Conservation (phyloP, 2,329 filamentous ascomycete genomes). For the Dendryphion nanum region DNA sequence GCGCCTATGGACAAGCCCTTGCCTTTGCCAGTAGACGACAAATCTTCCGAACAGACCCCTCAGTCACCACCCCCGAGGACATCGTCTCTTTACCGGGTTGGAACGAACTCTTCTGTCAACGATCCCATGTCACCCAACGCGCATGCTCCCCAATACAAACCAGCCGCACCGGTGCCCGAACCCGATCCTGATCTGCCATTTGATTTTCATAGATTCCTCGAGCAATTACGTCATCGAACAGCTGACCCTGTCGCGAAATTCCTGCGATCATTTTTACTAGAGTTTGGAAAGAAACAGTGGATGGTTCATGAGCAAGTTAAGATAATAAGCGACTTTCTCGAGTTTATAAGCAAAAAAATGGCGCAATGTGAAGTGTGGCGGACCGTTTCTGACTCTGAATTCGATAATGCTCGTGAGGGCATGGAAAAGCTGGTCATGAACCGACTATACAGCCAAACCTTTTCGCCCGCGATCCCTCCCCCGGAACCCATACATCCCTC, state of each 20-base stretch:
- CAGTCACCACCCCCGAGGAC: slow-evolving; percentile 35
- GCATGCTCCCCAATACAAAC: slow-evolving; percentile 54
- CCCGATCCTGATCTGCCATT: slow-evolving; percentile 82
- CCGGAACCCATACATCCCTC: slow-evolving; percentile 67
- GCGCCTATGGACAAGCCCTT: slow-evolving; percentile 61
- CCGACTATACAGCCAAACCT: slow-evolving; percentile 89
- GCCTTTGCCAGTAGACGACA: slow-evolving; percentile 22
- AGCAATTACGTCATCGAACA: slow-evolving; percentile 92
- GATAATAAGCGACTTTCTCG: slow-evolving; percentile 93
- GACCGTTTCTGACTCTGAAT: slow-evolving; percentile 92
- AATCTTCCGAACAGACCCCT: slow-evolving; percentile 18
- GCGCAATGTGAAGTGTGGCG: slow-evolving; percentile 94
- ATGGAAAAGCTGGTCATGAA: slow-evolving; percentile 99
- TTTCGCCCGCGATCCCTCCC: slow-evolving; percentile 87
- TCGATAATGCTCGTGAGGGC: slow-evolving; percentile 95
- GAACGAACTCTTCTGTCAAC: slow-evolving; percentile 28
- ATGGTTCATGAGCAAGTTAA: slow-evolving; percentile 99
- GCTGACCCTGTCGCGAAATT: slow-evolving; percentile 98
- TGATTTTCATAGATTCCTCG: slow-evolving; percentile 95
- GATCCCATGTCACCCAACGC: slow-evolving; percentile 33
- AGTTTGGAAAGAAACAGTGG: slow-evolving; percentile 98
- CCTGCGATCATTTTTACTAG: slow-evolving; percentile 86
- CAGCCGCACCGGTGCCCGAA: slow-evolving; percentile 54
- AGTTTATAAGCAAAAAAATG: slow-evolving; percentile 99
- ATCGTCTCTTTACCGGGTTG: slow-evolving; percentile 33